phyloP scores from a whole-genome alignment of 2,329 filamentous ascomycete genomes.

The Stylonectria norvegica region DNA sequence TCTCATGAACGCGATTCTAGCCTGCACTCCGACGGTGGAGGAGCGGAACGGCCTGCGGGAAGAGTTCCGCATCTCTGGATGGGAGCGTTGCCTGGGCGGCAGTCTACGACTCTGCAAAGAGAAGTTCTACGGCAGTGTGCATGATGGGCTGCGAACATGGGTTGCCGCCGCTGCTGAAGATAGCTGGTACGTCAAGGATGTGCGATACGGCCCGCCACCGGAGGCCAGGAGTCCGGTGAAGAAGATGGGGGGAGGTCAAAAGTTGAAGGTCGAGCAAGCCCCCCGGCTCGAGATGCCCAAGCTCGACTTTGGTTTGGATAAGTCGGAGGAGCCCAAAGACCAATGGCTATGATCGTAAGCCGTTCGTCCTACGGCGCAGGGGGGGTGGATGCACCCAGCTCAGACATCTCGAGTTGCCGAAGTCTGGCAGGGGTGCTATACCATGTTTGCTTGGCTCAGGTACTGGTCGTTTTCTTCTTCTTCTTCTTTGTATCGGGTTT shows the following conservation, averaged over 20 bases:
- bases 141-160: conserved; percentile 86
- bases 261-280: conserved; percentile 51
- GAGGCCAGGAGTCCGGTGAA: conserved; percentile 31
- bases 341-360: conserved; percentile 29
- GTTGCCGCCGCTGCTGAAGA: conserved; percentile 83
- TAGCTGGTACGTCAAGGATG: conserved; percentile 78
- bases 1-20: conserved; percentile 84
- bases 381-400: conserved; percentile 4
- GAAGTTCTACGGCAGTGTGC: conserved; percentile 92
- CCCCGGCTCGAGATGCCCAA: conserved; percentile 61
- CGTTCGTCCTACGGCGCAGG: not conserved
- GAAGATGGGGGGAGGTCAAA: conserved; percentile 36
- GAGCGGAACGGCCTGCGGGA: conserved; percentile 77
- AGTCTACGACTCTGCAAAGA: conserved; percentile 91
- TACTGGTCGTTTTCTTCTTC: conserved; percentile 20
- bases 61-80: conserved; percentile 77
- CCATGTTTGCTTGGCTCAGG: conserved; percentile 10
- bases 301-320: conserved; percentile 47
- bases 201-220: conserved; percentile 65
- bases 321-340: conserved; percentile 26
- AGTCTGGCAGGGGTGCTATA: conserved; percentile 7
- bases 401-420: conserved; percentile 1
- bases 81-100: conserved; percentile 83
- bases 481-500: conserved; percentile 21
- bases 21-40: conserved; percentile 65